phyloP scores from a whole-genome alignment of 768 basidiomycete genomes.

The Infundibulicybe gibba region DNA sequence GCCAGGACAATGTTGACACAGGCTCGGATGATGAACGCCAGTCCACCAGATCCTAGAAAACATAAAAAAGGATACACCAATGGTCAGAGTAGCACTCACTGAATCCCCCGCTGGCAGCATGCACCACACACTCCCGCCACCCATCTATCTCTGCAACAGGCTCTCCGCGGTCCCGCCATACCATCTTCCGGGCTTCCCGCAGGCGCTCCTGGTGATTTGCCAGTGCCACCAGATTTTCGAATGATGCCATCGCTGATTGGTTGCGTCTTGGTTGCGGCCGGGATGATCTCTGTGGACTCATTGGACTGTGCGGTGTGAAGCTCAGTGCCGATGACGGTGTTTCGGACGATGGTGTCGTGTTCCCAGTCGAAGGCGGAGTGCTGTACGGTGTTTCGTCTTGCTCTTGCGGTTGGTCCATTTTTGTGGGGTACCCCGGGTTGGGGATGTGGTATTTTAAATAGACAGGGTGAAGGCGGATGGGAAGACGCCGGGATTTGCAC shows the following conservation, averaged over 20 bases:
- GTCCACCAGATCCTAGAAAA: slow-evolving; percentile 65
- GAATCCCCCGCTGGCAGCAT: slow-evolving; percentile 67
- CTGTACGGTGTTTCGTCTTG: too few species aligned
- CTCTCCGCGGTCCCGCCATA: slow-evolving; percentile 80
- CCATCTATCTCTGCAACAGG: slow-evolving; percentile 65
- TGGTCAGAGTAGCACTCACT: slow-evolving; percentile 48
- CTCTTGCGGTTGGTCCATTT: too few species aligned
- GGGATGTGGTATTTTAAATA: too few species aligned
- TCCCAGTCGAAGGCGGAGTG: too few species aligned
- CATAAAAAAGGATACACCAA: neutral
- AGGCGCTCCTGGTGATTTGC: slow-evolving; percentile 82
- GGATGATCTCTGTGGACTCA: too few species aligned
- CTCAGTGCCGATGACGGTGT: too few species aligned
- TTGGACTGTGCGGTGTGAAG: too few species aligned
- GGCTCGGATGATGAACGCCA: slow-evolving; percentile 81
- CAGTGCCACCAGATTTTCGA: slow-evolving; percentile 80
- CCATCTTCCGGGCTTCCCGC: slow-evolving; percentile 69
- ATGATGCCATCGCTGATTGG: slow-evolving; percentile 65
- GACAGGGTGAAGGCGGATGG: too few species aligned
- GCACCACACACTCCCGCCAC: slow-evolving; percentile 63
- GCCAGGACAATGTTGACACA: slow-evolving; percentile 79
- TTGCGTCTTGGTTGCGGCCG: slow-evolving; percentile 22
- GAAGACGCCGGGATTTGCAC: too few species aligned
- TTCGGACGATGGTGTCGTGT: too few species aligned
- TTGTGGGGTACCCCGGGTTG: too few species aligned